phyloP scores from a whole-genome alignment of 148 eudicot genomes.

The Persicaria tinctoria region DNA sequence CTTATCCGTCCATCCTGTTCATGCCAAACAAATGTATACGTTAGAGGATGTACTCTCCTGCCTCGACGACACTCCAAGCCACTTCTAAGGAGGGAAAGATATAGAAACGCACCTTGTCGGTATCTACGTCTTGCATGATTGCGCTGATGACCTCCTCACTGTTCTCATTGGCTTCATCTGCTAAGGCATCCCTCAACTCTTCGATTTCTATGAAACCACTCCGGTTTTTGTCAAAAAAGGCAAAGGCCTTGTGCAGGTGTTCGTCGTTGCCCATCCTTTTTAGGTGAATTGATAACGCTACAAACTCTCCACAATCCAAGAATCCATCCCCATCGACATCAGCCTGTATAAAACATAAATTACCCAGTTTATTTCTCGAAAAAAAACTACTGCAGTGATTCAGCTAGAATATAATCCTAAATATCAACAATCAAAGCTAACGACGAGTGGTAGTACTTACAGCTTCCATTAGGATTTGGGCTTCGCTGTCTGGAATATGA shows the following conservation, averaged over 20 bases:
- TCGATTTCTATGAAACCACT: constrained; percentile 37
- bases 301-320: constrained; percentile 30
- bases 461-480: constrained; percentile 69
- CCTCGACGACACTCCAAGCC: neutral
- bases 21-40: neutral
- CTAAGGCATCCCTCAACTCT: constrained; percentile 28
- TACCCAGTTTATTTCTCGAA: too few relatives aligned
- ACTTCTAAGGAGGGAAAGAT: neutral
- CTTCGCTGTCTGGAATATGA: constrained; percentile 55
- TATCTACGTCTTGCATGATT: constrained; percentile 34
- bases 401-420: too few relatives aligned
- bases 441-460: constrained; percentile 32
- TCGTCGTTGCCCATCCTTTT: constrained; percentile 31
- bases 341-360: constrained; percentile 20
- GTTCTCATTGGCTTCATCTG: constrained; percentile 23
- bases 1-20: constrained; percentile 46
- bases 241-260: constrained; percentile 32
- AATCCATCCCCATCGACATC: constrained; percentile 31
- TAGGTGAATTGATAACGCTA: constrained; percentile 33
- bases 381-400: too few relatives aligned
- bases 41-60: neutral
- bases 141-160: constrained; percentile 26
- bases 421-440: neutral
- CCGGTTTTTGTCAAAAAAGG: constrained; percentile 26
- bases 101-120: constrained; percentile 22